Conservation (phyloP, 202 grass and related monocot genomes). For the Brachypodium distachyon region DNA sequence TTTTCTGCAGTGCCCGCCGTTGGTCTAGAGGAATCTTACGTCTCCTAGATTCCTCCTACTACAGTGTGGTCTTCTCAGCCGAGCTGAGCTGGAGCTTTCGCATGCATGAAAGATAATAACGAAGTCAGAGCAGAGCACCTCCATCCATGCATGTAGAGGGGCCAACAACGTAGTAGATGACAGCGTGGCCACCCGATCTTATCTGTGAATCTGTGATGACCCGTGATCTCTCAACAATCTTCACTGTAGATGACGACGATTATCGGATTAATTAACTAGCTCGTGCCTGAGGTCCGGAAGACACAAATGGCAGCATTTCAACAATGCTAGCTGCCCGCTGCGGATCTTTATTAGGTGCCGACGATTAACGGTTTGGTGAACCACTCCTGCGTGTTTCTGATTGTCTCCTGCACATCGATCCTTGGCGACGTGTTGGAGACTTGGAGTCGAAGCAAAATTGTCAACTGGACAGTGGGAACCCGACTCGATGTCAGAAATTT, state of each 20-base stretch:
- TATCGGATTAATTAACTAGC: neutral
- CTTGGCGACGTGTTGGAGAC: neutral
- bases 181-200: neutral
- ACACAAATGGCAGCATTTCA: conserved; percentile 23
- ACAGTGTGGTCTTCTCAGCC: neutral
- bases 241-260: neutral
- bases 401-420: neutral
- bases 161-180: neutral
- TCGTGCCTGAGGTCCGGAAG: neutral
- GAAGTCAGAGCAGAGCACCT: neutral
- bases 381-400: conserved; percentile 10
- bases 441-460: neutral
- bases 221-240: neutral
- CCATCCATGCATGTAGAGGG: neutral
- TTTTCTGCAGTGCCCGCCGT: neutral
- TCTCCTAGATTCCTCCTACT: neutral
- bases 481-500: neutral
- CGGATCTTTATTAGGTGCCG: conserved; percentile 51
- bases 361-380: conserved; percentile 41
- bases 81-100: neutral
- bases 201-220: neutral
- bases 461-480: neutral
- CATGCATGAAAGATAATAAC: neutral
- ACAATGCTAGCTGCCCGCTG: conserved; percentile 9
- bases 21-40: neutral